Base-by-base conservation (phyloP, 148 eudicot species). In the Rheum nobile region DNA sequence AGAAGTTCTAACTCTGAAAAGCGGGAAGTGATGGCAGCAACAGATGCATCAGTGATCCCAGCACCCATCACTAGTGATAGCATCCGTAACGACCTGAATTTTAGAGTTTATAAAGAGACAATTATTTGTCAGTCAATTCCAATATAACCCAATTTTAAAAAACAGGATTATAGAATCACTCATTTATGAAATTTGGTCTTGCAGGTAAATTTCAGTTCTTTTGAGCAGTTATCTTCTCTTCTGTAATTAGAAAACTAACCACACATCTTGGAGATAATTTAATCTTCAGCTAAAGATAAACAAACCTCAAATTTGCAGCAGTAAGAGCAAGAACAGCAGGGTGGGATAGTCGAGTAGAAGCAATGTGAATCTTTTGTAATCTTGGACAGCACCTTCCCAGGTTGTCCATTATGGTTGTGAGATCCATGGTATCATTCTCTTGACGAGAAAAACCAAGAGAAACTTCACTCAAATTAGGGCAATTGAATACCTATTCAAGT, bases 1-100 rank as follows among this genome's bases (percentile, higher is more conserved):
- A 94, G 97, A 69, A 84, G 82, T 77, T 91, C 98, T n/a, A 94
- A 81, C 39, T 87, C 88, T 70, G 97, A 74, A 83, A 88, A 91
- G 78, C 90, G 87, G 76, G 91, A 84, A 74, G 89, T 84, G 78
- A 94, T 94, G 52, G 97, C 97, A 71, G 96, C 93, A 70, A 94
- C 90, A 76, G 97, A 94, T 71, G 98, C 97, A 86, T 94, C 97
- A 75, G 91, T 86, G 71, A 92, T 85, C 80, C 92, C 91, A 68
- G 88, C 76, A 71, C 96, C 90, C 77, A 87, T 78, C 50, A 90
- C 86, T 73, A 92, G 81, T 74, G 98, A 94, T 41, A 94, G 97
- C 97, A 91, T 91, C 52, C 83, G 81, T 80, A 94, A 75, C 75
- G 90, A 91, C 89, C 98, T 94, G 85, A 80, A 4, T 48, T 3